Conservation (phyloP, 441 rosid genomes). For the Omphalea diandra region DNA sequence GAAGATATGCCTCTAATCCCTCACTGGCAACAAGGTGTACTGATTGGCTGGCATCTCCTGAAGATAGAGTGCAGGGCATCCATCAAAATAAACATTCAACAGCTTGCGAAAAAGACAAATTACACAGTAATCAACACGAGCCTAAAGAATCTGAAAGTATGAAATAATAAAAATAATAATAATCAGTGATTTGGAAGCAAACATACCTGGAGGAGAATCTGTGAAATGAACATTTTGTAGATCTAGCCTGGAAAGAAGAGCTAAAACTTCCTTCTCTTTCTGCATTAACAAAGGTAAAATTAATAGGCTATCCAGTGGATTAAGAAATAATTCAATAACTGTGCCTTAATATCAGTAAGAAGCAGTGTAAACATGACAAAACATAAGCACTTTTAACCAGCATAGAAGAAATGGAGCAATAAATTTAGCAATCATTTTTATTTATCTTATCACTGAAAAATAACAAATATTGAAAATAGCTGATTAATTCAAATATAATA, state of each 20-base stretch:
- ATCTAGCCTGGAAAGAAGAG: slow-evolving; percentile 87
- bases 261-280: slow-evolving; percentile 84
- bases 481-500: not conserved
- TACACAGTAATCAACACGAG: not conserved
- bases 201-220: slow-evolving; percentile 65
- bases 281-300: slow-evolving; percentile 35
- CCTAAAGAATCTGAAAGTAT: not conserved
- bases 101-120: not conserved
- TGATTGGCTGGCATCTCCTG: slow-evolving; percentile 77
- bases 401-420: not conserved
- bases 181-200: slow-evolving; percentile 11
- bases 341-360: not conserved
- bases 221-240: slow-evolving; percentile 53
- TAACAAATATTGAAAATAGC: not conserved
- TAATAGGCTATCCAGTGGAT: not conserved
- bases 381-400: not conserved
- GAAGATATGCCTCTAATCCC: slow-evolving; percentile 95
- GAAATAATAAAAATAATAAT: not conserved
- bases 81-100: slow-evolving; percentile 10
- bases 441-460: not conserved
- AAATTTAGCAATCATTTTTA: not conserved
- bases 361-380: not conserved
- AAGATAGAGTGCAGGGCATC: slow-evolving; percentile 15
- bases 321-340: not conserved
- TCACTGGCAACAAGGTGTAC: slow-evolving; percentile 94